Base-by-base conservation (phyloP, 2,329 filamentous ascomycete genomes). In the Trichophyton mentagrophytes region DNA sequence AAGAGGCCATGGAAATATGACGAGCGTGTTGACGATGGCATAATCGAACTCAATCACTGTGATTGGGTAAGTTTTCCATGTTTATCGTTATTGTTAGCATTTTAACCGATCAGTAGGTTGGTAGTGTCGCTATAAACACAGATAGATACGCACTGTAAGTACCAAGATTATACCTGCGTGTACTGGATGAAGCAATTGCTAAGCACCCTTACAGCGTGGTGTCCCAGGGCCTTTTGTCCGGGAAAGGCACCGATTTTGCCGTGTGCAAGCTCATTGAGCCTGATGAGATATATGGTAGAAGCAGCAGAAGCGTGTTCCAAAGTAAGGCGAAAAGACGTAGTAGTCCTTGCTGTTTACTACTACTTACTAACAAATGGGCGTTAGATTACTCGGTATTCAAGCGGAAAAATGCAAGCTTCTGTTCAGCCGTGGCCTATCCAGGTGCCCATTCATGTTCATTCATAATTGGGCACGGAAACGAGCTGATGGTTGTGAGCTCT, bases 361-460 rank as follows among this genome's bases (percentile, higher is more conserved):
- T 44, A 44, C 40, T 13, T 13, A 7, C 47, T 53, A 30, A 53
- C 51, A 8, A 8, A n/a, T 57, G 25, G 20, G 33, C 8, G 20
- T 9, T 15, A 64, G 63, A 40, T 47, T 4, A 38, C 3, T 17
- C 51, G 55, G 57, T 62, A 47, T 64, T 64, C 25, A 69, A 71
- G 59, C 67, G 61, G 27, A 67, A 67, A 2, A 62, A 65, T 36
- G 64, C 66, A 17, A 70, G 71, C 1, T 58, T 74, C 33, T 75
- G 72, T 71, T 74, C 69, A 57, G 73, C 72, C 2, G 69, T 72
- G 1, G 62, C 73, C 1, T 71, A 69, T 25, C 73, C 73, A 42
- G 49, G 49, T 30, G 63, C 62, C 22, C 65, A 67, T 3, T 62
- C 65, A 15, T 69, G 64, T 15, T 65, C 69, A 8, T 76, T 76